phyloP scores from a whole-genome alignment of 371 early-diverging fungal species.

The Apophysomyces ossiformis region DNA sequence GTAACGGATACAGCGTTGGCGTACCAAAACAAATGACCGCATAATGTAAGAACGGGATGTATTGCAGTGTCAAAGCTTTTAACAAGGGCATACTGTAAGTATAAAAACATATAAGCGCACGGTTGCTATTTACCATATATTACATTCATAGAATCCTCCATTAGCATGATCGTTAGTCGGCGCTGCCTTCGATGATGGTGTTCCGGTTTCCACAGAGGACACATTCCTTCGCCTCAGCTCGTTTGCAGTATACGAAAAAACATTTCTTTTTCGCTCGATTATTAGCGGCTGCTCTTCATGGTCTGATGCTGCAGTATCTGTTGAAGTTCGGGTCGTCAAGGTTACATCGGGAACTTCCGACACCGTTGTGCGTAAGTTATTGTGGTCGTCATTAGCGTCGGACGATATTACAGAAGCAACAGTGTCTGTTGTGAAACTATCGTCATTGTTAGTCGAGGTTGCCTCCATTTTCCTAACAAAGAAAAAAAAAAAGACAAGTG shows the following conservation, averaged over 20 bases:
- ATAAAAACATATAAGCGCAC: not conserved
- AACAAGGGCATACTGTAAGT: not conserved
- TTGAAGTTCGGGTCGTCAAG: not conserved
- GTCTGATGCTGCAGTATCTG: not conserved
- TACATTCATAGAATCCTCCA: slow-evolving; percentile 39
- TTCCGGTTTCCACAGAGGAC: not conserved
- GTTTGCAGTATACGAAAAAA: not conserved
- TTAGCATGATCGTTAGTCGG: slow-evolving; percentile 15
- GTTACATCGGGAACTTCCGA: slow-evolving; percentile 10
- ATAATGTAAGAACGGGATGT: slow-evolving; percentile 40
- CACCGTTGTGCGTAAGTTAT: slow-evolving; percentile 3
- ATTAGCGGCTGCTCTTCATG: not conserved
- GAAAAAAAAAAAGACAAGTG: not conserved
- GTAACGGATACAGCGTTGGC: not conserved
- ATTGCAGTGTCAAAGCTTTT: slow-evolving; percentile 42
- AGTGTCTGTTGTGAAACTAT: not conserved
- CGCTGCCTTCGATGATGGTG: slow-evolving; percentile 5
- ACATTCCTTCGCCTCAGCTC: slow-evolving; percentile 6
- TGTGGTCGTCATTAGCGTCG: not conserved
- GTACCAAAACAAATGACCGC: slow-evolving; percentile 48
- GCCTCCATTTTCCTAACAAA: slow-evolving; percentile 7
- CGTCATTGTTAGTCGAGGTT: slow-evolving; percentile 4
- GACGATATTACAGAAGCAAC: not conserved
- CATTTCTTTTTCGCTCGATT: slow-evolving; percentile 5
- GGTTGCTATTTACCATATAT: slow-evolving; percentile 34